These are phyloP conservation scores for Eucalyptus regnans DNA, from an alignment of 345 rosid genomes.

Conservation along the genomic window DNA sequence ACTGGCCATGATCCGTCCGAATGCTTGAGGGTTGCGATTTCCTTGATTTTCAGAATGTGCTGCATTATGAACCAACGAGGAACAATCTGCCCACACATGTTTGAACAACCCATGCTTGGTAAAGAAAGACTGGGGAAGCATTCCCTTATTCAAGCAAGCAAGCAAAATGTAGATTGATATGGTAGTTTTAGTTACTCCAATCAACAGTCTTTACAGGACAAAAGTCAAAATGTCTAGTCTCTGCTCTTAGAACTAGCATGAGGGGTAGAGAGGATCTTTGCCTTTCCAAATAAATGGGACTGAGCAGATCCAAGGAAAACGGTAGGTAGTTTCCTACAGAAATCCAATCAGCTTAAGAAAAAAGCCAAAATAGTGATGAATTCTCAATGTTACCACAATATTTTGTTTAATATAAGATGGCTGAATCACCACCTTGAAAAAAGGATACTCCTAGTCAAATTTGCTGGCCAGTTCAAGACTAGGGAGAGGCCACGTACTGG, in stretches of 20 bases:
- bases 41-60: too few relatives aligned
- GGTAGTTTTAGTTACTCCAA: neutral
- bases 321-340: neutral
- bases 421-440: too few relatives aligned
- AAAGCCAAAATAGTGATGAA: neutral
- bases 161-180: neutral
- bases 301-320: neutral
- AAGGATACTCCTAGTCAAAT: too few relatives aligned
- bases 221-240: too few relatives aligned
- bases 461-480: too few relatives aligned
- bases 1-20: too few relatives aligned
- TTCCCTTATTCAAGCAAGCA: neutral
- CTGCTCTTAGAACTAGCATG: neutral
- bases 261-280: neutral
- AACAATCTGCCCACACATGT: neutral
- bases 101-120: neutral
- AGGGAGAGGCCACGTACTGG: too few relatives aligned
- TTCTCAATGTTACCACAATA: neutral
- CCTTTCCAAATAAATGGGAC: neutral
- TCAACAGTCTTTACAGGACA: fast-evolving
- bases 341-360: neutral
- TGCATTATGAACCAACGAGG: too few relatives aligned
- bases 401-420: too few relatives aligned
- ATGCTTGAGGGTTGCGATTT: fast-evolving
- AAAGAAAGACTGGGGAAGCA: neutral